phyloP scores from a whole-genome alignment of 164 flowering plant species.

The Stephania japonica region DNA sequence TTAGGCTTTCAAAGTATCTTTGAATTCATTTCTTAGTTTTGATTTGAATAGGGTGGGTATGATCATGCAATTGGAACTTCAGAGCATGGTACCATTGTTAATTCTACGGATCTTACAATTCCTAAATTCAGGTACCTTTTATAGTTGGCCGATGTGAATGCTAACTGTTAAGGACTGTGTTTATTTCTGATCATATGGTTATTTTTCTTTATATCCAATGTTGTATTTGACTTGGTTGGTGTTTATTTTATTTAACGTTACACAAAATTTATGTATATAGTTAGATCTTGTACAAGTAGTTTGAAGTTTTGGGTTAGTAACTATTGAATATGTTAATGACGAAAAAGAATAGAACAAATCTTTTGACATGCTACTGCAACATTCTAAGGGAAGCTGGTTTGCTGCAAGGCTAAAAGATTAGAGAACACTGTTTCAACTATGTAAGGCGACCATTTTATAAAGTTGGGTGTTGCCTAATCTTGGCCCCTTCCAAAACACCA shows the following conservation, averaged over 20 bases:
- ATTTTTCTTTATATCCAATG: not conserved
- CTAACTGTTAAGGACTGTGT: not conserved
- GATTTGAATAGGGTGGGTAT: slow-evolving; percentile 66
- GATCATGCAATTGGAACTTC: slow-evolving; percentile 88
- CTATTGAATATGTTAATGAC: not conserved
- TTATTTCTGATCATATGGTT: not conserved
- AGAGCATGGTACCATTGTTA: slow-evolving; percentile 70
- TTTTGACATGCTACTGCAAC: not conserved
- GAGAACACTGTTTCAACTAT: not conserved
- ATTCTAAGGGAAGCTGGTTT: not conserved
- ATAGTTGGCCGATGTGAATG: not conserved
- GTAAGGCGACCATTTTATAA: not conserved
- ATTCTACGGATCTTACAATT: slow-evolving; percentile 64
- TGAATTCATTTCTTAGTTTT: slow-evolving; percentile 1
- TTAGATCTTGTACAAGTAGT: not conserved
- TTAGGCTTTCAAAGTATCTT: not conserved
- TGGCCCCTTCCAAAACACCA: not conserved
- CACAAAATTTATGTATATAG: not conserved
- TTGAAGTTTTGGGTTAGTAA: not conserved
- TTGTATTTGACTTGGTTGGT: not conserved
- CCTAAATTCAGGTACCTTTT: slow-evolving; percentile 70
- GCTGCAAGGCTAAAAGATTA: not conserved
- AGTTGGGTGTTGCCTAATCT: not conserved
- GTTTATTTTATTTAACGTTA: not conserved
- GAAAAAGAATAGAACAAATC: not conserved